phyloP scores from a whole-genome alignment of 441 rosid genomes.

The Biscutella laevigata region DNA sequence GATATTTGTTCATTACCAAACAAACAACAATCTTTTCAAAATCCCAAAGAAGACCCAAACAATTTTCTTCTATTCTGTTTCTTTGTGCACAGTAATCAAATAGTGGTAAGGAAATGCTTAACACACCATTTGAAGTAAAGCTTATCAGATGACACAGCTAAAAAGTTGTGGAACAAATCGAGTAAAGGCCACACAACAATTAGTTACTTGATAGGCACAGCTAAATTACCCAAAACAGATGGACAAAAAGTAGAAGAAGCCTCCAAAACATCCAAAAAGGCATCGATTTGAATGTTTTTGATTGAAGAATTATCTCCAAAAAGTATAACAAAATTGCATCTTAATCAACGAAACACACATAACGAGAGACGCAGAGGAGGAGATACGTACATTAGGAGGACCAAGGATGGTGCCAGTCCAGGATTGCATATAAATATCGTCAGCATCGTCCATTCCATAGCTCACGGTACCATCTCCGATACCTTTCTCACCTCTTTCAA shows the following conservation, averaged over 20 bases:
- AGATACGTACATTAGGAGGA: slow-evolving; percentile 67
- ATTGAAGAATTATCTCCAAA: neutral
- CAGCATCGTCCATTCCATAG: slow-evolving; percentile 98
- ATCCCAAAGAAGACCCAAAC: neutral
- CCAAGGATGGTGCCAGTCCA: slow-evolving; percentile 99
- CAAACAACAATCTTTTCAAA: slow-evolving; percentile 12
- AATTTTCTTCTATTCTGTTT: neutral
- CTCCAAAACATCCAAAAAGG: slow-evolving; percentile 5
- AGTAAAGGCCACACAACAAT: neutral
- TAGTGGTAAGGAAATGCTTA: neutral
- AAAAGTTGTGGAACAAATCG: neutral
- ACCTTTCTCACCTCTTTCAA: slow-evolving; percentile 97
- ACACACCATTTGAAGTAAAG: slow-evolving; percentile 1
- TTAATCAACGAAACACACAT: neutral
- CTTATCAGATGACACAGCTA: neutral
- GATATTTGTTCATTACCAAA: slow-evolving; percentile 21
- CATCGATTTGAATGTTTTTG: neutral
- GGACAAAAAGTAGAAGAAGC: slow-evolving; percentile 2
- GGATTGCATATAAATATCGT: slow-evolving; percentile 95
- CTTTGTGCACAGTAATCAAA: neutral
- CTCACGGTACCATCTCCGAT: slow-evolving; percentile 95
- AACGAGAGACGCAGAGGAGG: neutral
- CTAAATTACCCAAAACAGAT: neutral
- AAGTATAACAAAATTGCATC: neutral
- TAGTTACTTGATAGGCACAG: neutral